phyloP scores from a whole-genome alignment of 257 asterid genomes.

The Ilex aquifolium region DNA sequence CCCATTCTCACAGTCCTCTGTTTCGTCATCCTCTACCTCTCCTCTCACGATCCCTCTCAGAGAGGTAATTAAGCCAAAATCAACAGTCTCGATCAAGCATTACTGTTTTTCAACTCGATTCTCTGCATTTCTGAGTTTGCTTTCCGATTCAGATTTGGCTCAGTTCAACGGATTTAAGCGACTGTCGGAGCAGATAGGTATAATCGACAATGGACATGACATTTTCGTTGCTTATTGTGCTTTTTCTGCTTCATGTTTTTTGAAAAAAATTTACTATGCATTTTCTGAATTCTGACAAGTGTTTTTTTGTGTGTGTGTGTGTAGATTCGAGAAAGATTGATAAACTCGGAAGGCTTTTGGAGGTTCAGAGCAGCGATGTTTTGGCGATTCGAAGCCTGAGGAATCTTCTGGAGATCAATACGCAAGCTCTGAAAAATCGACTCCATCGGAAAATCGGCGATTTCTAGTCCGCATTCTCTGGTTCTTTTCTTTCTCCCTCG shows the following conservation, averaged over 20 bases:
- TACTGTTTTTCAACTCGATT: background rate
- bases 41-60: constrained; percentile 65
- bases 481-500: background rate
- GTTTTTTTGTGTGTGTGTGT: background rate
- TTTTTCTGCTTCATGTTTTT: background rate
- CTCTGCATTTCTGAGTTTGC: background rate
- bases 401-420: constrained; percentile 34
- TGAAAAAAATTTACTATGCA: too few species aligned
- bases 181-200: constrained; percentile 31
- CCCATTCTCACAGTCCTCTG: constrained; percentile 71
- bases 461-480: constrained; percentile 25
- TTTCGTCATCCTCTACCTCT: constrained; percentile 72
- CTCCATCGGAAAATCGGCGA: constrained; percentile 63
- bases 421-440: constrained; percentile 18
- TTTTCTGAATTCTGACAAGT: too few species aligned
- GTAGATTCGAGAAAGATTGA: constrained; percentile 28
- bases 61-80: constrained; percentile 28
- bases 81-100: background rate
- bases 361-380: constrained; percentile 32
- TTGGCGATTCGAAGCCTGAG: constrained; percentile 55
- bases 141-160: constrained; percentile 42
- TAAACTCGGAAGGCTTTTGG: constrained; percentile 25
- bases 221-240: background rate
- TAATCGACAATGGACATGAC: background rate
- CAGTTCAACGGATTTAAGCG: constrained; percentile 36